These are phyloP conservation scores for Triticum urartu DNA, from an alignment of 176 grass and related monocot genomes.

Conservation along the genomic window DNA sequence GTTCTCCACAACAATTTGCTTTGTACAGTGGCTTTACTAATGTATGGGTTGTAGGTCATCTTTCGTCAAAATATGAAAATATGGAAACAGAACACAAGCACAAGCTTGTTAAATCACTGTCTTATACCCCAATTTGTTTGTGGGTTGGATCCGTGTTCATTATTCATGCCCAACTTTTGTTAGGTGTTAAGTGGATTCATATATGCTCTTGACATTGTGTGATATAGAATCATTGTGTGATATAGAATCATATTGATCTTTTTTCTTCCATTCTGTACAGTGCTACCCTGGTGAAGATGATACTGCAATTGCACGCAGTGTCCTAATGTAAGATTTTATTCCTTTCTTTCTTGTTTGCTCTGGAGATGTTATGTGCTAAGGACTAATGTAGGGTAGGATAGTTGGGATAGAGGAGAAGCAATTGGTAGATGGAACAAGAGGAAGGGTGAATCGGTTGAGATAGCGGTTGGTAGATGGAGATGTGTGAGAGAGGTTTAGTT, in stretches of 20 bases:
- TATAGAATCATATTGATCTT: slow-evolving; percentile 24
- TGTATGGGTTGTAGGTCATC: neutral
- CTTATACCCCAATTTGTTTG: neutral
- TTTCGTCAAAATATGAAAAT: slow-evolving; percentile 15
- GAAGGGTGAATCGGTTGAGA: neutral
- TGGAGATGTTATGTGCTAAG: neutral
- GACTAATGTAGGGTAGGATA: neutral
- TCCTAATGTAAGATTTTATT: slow-evolving; percentile 71
- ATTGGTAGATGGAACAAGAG: slow-evolving; percentile 2
- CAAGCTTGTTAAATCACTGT: neutral
- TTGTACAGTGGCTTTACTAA: slow-evolving; percentile 10
- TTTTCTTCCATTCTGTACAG: slow-evolving; percentile 40
- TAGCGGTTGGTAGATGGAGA: neutral
- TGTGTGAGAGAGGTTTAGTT: neutral
- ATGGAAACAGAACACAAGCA: neutral
- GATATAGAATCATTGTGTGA: neutral
- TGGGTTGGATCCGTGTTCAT: neutral
- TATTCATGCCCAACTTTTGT: neutral
- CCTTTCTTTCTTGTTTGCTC: slow-evolving; percentile 21
- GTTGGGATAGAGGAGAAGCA: neutral
- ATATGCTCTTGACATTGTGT: neutral
- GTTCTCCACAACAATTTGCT: neutral
- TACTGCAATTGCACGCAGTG: slow-evolving; percentile 83
- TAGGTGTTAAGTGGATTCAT: neutral
- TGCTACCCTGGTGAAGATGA: slow-evolving; percentile 99